Percentiles rank a stretch among this genome's conserved stretches.
Evolutionary conservation across 225 moss, liverwort and hornwort species (phyloP).

Genomic region (Polytrichum commune): DNA sequence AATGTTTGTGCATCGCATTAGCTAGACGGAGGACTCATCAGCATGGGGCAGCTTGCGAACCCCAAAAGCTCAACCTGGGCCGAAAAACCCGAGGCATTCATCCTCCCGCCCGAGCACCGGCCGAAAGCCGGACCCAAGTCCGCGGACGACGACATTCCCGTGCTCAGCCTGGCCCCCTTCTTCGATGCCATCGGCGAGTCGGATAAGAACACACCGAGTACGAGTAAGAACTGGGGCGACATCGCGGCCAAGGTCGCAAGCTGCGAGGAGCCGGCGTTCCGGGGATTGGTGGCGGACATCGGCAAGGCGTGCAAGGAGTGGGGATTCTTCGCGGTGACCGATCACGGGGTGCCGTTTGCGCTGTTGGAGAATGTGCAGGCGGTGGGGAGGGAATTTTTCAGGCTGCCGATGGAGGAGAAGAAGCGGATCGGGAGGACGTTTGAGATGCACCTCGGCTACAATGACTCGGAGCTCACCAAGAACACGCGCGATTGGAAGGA

Average conservation of each 20-base stretch:
- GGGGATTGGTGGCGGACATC: conserved; percentile 40
- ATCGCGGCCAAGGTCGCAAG: conserved; percentile 14
- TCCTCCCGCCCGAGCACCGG: conserved; percentile 39
- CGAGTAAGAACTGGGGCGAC: conserved; percentile 24
- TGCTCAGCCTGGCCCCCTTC: conserved; percentile 38
- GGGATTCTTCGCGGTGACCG: conserved; percentile 81
- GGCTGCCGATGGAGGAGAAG: conserved; percentile 52
- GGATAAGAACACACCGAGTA: neutral
- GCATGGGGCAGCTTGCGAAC: conserved; percentile 29
- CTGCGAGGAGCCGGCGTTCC: conserved; percentile 6
- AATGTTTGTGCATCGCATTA: no score
- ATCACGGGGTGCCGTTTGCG: conserved; percentile 56
- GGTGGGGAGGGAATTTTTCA: conserved; percentile 44
- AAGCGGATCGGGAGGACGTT: conserved; percentile 29
- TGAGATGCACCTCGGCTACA: conserved; percentile 50
- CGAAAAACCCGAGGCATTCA: conserved; percentile 17
- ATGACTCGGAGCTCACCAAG: conserved; percentile 55
- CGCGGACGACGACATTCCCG: conserved; percentile 27
- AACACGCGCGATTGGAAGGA: conserved; percentile 66
- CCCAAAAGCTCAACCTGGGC: conserved; percentile 28
- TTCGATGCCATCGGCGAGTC: conserved; percentile 23
- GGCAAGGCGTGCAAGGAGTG: conserved; percentile 71
- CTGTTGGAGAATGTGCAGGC: conserved; percentile 44
- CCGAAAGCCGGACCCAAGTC: conserved; percentile 8
- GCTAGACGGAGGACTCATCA: neutral